Percentiles rank a stretch among this genome's conserved stretches.
Evolutionary conservation across 805 yeast genomes (phyloP).

Genomic region (Kregervanrija fluxuum): DNA sequence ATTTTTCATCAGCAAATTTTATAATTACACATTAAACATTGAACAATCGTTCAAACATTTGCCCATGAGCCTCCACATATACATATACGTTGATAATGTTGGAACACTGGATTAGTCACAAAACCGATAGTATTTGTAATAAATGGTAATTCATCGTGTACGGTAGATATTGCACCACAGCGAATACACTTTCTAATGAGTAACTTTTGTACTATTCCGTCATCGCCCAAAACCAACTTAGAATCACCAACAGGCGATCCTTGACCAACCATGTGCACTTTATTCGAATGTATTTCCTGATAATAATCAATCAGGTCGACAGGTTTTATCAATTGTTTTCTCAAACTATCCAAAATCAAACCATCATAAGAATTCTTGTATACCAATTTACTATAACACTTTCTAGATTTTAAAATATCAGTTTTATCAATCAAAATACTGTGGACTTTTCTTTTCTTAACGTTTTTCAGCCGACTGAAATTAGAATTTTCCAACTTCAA

Average conservation of each 20-base stretch:
- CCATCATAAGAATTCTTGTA: conserved; percentile 20
- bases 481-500: no score
- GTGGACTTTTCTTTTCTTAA: neutral
- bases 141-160: conserved; percentile 30
- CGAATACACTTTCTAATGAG: conserved; percentile 26
- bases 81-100: conserved; percentile 54
- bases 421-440: conserved; percentile 1
- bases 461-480: neutral
- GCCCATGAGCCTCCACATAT: conserved; percentile 78
- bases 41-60: conserved; percentile 21
- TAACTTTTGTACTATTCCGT: conserved; percentile 7
- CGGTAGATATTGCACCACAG: conserved; percentile 29
- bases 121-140: conserved; percentile 21
- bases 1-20: no score
- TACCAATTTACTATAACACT: conserved; percentile 14
- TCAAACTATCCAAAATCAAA: conserved; percentile 24
- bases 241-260: neutral
- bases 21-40: neutral
- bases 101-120: conserved; percentile 24
- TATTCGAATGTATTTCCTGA: neutral
- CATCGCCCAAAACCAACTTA: neutral
- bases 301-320: conserved; percentile 16
- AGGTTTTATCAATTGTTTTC: conserved; percentile 26
- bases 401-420: conserved; percentile 5
- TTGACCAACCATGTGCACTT: neutral